A percentile compares a stretch with the other conserved stretches of the same genome.
Evolutionary conservation across 2,329 filamentous ascomycete genomes (phyloP).

Genomic region (Neocatenulostroma microsporum): DNA sequence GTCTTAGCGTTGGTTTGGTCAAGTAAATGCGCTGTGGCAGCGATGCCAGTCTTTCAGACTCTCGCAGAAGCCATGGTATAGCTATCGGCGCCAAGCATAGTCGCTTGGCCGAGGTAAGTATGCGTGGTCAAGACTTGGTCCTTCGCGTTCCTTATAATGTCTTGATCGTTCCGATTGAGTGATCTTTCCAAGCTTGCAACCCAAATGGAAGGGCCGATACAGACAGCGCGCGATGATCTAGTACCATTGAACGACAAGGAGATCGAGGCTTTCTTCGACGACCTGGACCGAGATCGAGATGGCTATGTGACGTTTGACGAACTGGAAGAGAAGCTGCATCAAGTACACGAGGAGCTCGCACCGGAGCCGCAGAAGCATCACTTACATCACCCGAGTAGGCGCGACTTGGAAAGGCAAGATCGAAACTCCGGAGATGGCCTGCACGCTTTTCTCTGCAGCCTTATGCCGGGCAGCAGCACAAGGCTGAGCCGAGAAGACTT

Average conservation of each 20-base stretch:
- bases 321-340: conserved; percentile 47
- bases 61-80: too few species aligned
- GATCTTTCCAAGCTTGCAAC: too few species aligned
- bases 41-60: too few species aligned
- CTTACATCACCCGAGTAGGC: conserved; percentile 30
- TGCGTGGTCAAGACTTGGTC: too few species aligned
- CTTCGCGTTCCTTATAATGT: too few species aligned
- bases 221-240: conserved; percentile 7
- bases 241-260: conserved; percentile 39
- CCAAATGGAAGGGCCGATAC: conserved; percentile 9
- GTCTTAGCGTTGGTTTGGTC: too few species aligned
- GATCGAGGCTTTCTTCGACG: conserved; percentile 46
- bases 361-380: conserved; percentile 42
- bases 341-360: conserved; percentile 45
- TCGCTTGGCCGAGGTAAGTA: too few species aligned
- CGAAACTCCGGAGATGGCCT: conserved; percentile 30
- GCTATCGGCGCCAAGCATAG: too few species aligned
- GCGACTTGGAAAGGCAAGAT: conserved; percentile 25
- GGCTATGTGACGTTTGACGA: conserved; percentile 47
- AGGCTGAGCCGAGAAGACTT: conserved; percentile 44
- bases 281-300: conserved; percentile 46
- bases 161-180: too few species aligned
- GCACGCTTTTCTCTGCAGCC: conserved; percentile 45
- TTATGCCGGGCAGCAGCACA: conserved; percentile 37
- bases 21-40: too few species aligned